phyloP scores from a whole-genome alignment of 768 basidiomycete genomes.

The Aureoboletus auriporus region DNA sequence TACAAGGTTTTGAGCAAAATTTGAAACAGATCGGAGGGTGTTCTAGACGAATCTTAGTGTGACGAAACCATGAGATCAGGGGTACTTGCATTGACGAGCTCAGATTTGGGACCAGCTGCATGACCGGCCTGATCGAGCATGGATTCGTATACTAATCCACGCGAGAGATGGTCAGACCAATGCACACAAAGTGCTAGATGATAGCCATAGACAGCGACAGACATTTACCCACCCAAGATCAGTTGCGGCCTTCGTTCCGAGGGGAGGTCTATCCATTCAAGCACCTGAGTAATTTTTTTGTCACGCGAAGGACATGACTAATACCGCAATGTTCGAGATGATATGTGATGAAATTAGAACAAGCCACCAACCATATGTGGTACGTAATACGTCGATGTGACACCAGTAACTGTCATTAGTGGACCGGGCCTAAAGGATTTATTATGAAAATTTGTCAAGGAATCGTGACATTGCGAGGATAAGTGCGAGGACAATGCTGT shows the following conservation, averaged over 20 bases:
- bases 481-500: not conserved
- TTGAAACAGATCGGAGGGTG: slow-evolving; percentile 62
- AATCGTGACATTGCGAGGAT: not conserved
- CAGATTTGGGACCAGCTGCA: slow-evolving; percentile 58
- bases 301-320: slow-evolving; percentile 11
- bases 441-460: not conserved
- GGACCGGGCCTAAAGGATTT: slow-evolving; percentile 14
- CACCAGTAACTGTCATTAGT: slow-evolving; percentile 6
- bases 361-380: slow-evolving; percentile 13
- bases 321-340: not conserved
- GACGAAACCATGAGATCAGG: not conserved
- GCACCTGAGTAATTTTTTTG: slow-evolving; percentile 68
- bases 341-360: not conserved
- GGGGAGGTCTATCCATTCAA: slow-evolving; percentile 67
- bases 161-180: not conserved
- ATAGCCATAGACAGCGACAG: not conserved
- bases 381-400: slow-evolving; percentile 10
- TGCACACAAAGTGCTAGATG: not conserved
- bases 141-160: slow-evolving; percentile 63
- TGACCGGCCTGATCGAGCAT: slow-evolving; percentile 86
- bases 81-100: slow-evolving; percentile 58
- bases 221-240: slow-evolving; percentile 49
- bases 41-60: slow-evolving; percentile 35
- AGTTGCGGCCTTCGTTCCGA: slow-evolving; percentile 65
- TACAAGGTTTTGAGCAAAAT: slow-evolving; percentile 52